Evolutionary conservation across 768 basidiomycete species (phyloP).

Genomic region (Leccinum disarticulatum): DNA sequence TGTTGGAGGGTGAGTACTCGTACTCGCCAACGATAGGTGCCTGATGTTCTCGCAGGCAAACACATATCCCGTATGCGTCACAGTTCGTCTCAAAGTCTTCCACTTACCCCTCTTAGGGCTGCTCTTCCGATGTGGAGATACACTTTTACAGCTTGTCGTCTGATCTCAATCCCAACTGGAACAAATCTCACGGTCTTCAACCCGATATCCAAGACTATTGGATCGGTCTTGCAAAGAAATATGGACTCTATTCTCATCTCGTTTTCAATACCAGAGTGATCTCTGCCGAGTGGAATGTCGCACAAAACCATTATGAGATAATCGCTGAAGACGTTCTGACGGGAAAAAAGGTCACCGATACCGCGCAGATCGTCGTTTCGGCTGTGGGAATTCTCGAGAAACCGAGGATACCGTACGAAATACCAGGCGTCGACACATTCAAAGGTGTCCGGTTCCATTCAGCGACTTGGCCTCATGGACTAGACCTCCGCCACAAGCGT

Average conservation of each 20-base stretch:
- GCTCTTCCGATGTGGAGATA: conserved; percentile 43
- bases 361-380: conserved; percentile 50
- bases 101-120: conserved; percentile 33
- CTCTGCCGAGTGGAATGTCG: conserved; percentile 45
- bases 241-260: conserved; percentile 41
- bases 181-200: conserved; percentile 40
- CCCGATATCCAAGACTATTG: conserved; percentile 46
- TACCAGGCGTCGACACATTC: conserved; percentile 41
- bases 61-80: conserved; percentile 24
- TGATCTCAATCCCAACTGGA: conserved; percentile 48
- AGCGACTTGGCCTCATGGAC: conserved; percentile 44
- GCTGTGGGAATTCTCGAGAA: conserved; percentile 49
- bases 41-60: conserved; percentile 28
- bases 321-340: conserved; percentile 32
- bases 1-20: conserved; percentile 48
- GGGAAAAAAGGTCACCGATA: conserved; percentile 28
- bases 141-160: conserved; percentile 49
- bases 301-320: conserved; percentile 38
- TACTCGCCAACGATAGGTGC: background rate
- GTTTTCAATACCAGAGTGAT: conserved; percentile 44
- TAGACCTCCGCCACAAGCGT: conserved; percentile 42
- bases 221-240: conserved; percentile 40
- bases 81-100: background rate
- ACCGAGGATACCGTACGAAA: conserved; percentile 38
- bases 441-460: conserved; percentile 54